A percentile compares a stretch with the other conserved stretches of the same genome.
phyloP scores from a whole-genome alignment of 441 rosid species.

The Euphorbia celastroides region DNA sequence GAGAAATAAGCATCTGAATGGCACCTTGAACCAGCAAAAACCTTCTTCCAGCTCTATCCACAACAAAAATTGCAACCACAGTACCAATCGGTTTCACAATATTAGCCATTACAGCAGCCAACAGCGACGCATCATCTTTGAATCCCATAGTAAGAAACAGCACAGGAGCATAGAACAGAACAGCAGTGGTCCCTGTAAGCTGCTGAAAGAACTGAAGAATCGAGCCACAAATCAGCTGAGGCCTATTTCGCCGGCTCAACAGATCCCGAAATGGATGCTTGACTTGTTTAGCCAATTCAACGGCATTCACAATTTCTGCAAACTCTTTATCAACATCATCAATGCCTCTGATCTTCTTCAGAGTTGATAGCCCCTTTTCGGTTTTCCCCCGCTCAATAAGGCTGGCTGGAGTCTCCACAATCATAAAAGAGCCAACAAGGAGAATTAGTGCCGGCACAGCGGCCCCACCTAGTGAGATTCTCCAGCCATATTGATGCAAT shows the following conservation, averaged over 20 bases:
- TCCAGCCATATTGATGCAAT: constrained; percentile 49
- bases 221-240: constrained; percentile 49
- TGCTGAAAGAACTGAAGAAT: constrained; percentile 69
- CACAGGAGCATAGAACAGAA: constrained; percentile 78
- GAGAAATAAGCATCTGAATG: constrained; percentile 38
- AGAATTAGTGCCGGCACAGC: constrained; percentile 57
- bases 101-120: constrained; percentile 57
- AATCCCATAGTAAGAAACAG: constrained; percentile 74
- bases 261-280: constrained; percentile 43
- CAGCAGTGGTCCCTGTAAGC: constrained; percentile 65
- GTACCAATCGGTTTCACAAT: constrained; percentile 48
- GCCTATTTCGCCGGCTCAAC: constrained; percentile 31
- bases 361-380: constrained; percentile 32
- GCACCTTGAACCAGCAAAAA: constrained; percentile 42
- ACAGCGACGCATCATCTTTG: constrained; percentile 42
- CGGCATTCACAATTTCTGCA: constrained; percentile 40
- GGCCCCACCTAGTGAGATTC: constrained; percentile 62
- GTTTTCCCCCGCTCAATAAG: constrained; percentile 56
- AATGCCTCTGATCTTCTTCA: constrained; percentile 54
- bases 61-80: constrained; percentile 30
- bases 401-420: constrained; percentile 70
- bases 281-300: constrained; percentile 37
- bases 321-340: constrained; percentile 44
- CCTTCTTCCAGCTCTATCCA: constrained; percentile 53
- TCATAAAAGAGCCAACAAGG: constrained; percentile 50